A percentile compares a stretch with the other conserved stretches of the same genome.
phyloP scores from a whole-genome alignment of 2,329 filamentous ascomycete genomes.

The Neofusicoccum sp. region DNA sequence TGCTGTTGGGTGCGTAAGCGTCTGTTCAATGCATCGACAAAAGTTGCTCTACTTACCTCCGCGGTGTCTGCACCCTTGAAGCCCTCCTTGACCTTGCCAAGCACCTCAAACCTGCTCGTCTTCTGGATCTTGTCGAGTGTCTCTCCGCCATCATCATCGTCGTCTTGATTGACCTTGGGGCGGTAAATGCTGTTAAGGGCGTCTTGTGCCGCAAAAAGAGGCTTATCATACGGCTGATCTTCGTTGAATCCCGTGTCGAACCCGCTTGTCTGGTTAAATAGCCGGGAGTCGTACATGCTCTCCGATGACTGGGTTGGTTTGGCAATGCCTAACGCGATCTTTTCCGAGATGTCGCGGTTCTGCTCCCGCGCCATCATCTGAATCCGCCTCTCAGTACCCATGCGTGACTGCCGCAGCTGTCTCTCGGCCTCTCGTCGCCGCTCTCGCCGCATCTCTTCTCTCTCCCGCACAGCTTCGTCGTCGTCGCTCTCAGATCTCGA shows the following conservation, averaged over 20 bases:
- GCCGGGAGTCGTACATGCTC: slow-evolving; percentile 92
- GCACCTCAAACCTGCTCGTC: slow-evolving; percentile 78
- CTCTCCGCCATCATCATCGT: slow-evolving; percentile 75
- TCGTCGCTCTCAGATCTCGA: slow-evolving; percentile 55
- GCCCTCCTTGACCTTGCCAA: slow-evolving; percentile 78
- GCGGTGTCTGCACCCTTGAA: slow-evolving; percentile 85
- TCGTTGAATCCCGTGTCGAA: slow-evolving; percentile 95
- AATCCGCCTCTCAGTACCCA: slow-evolving; percentile 88
- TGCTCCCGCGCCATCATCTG: slow-evolving; percentile 94
- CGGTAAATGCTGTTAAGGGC: slow-evolving; percentile 93
- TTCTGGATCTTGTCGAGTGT: slow-evolving; percentile 85
- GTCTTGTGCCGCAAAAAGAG: slow-evolving; percentile 91
- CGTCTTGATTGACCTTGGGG: slow-evolving; percentile 67
- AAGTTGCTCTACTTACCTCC: slow-evolving; percentile 57
- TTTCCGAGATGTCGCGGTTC: slow-evolving; percentile 94
- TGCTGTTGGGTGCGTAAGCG: slow-evolving; percentile 49
- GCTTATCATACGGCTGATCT: slow-evolving; percentile 96
- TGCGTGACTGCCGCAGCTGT: slow-evolving; percentile 86
- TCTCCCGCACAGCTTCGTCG: slow-evolving; percentile 68
- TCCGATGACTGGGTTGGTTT: slow-evolving; percentile 92
- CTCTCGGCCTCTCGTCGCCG: slow-evolving; percentile 79
- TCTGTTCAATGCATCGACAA: background rate
- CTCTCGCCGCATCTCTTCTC: slow-evolving; percentile 75
- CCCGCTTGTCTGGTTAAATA: slow-evolving; percentile 92
- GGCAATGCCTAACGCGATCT: slow-evolving; percentile 88